Base-by-base conservation (phyloP, 768 basidiomycete genomes). In the Tricholoma furcatifolium region DNA sequence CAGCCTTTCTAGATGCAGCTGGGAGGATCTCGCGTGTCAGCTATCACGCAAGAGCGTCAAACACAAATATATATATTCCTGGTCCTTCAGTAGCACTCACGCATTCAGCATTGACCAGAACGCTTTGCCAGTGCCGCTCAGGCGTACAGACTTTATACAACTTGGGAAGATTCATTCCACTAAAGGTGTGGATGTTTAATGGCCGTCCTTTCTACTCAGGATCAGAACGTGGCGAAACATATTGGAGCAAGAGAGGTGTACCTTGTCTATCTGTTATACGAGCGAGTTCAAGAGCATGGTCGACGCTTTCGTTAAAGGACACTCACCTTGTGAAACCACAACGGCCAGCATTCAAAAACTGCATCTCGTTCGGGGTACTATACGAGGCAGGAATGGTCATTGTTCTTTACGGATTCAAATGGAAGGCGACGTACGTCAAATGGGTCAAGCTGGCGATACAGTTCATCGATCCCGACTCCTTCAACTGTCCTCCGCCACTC, bases 291-390 rank as follows among this genome's bases (percentile, higher is more conserved):
- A 27, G 27, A 31, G 34, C 34, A 15, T 21, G 36, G 6, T 23
- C 30, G 30, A 14, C 24, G 11, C 10, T 43, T 24, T 21, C 24
- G 11, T 41, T 11, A 6, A n/a, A 17, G 23, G 30, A 24, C 34
- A 57, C 77, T 27, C 46, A 81, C 86, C 73, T 88, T 89, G 66
- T 91, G 88, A 60, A 87, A 89, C 72, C 80, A 88, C 74, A 89
- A 79, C 3, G 87, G 87, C 88, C 88, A 91, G 56, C 79, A 83
- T 47, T 86, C 80, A 57, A 88, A 88, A 6, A 90, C 81, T 1
- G 78, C 76, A 47, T 81, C 76, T 40, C 88, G 81, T 57, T 82
- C 85, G 1, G 85, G 85, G 60, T 83, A 91, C 88, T 91, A 17
- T n/a, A n/a, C n/a, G 17, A n/a, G 20, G 32, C n/a, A 31, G 3